Evolutionary conservation across 345 rosid genomes (phyloP), one percentile per base, ranked within the genome.

Genomic region (Erucastrum elatum): DNA sequence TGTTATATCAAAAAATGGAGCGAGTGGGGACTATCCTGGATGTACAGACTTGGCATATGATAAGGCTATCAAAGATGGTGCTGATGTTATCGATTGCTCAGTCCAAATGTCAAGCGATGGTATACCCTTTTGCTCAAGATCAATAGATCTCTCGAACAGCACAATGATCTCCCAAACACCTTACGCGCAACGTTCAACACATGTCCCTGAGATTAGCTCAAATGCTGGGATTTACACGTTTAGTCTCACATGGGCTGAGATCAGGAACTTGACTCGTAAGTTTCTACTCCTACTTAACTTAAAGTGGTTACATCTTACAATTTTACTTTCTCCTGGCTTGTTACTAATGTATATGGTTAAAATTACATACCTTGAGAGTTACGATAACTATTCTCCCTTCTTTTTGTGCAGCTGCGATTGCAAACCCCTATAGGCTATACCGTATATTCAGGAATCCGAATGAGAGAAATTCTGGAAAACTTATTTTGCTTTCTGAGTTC

Each of bases 181-280:
- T 3, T 83, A 80, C 30, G 60, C 66, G 70, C 72, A 59, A 72
- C 86, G 59, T 61, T n/a, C 84, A 13, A 2, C 3, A 62, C 21
- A 0, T 7, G 70, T 87, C 81, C 89, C 90, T 2, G 84, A 84
- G 74, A 81, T 89, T 69, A 39, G 39, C 33, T 0, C 64, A 0
- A 66, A 44, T 62, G 5, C 10, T 58, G 89, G 90, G 71, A 88
- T 88, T 74, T 90, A 75, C 83, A 53, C 92, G 67, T 90, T 91
- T 69, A 82, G 68, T 82, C 85, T 39, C 46, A 79, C 81, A 13
- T 86, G 94, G 97, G 68, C 31, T 56, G 77, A 94, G 72, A 88
- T 94, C 81, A 76, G 82, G 64, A 29, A 0, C 8, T 79, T 94
- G 85, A 83, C 5, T 15, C 83, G 97, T 89, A 84, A 88, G 98